Evolutionary conservation across 805 yeast species (phyloP).

Genomic region (Schwanniomyces pseudopolymorphus): DNA sequence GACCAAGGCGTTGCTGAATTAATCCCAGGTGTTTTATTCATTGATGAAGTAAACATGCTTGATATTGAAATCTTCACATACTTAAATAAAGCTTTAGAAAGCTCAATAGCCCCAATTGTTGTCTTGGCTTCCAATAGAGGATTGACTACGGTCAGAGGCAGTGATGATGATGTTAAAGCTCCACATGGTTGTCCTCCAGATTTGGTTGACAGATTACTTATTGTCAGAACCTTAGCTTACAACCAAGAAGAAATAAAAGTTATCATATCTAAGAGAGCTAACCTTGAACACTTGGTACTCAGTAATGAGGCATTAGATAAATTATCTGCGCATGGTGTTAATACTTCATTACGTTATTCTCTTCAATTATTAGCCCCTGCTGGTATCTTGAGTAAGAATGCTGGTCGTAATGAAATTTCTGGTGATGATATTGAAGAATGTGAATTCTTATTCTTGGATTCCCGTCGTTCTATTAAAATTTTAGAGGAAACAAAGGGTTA

Average conservation of each 20-base stretch:
- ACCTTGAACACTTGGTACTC: slow-evolving; percentile 70
- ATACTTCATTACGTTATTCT: slow-evolving; percentile 86
- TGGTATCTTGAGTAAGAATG: slow-evolving; percentile 73
- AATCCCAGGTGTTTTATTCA: slow-evolving; percentile 95
- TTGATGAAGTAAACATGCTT: slow-evolving; percentile 98
- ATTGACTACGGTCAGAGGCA: slow-evolving; percentile 85
- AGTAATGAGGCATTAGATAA: slow-evolving; percentile 67
- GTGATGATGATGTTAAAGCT: slow-evolving; percentile 73
- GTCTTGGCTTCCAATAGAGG: slow-evolving; percentile 97
- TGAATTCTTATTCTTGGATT: slow-evolving; percentile 79
- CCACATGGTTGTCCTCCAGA: slow-evolving; percentile 99
- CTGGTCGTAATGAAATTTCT: slow-evolving; percentile 67
- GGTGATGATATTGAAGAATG: slow-evolving; percentile 81
- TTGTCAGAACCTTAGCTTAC: slow-evolving; percentile 91
- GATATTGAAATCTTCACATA: slow-evolving; percentile 96
- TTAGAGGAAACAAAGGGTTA: slow-evolving; percentile 49
- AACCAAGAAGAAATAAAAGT: slow-evolving; percentile 74
- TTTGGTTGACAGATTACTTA: slow-evolving; percentile 84
- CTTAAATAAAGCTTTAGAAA: slow-evolving; percentile 90
- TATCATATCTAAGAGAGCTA: slow-evolving; percentile 80
- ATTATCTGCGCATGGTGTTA: slow-evolving; percentile 71
- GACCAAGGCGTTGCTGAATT: slow-evolving; percentile 98
- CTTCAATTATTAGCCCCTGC: slow-evolving; percentile 90
- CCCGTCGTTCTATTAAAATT: slow-evolving; percentile 73
- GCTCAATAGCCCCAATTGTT: slow-evolving; percentile 89